Evolutionary conservation across 1,284 basidiomycete species (phyloP).

Genomic region (Microbotryum lychnidis-dioicae): DNA sequence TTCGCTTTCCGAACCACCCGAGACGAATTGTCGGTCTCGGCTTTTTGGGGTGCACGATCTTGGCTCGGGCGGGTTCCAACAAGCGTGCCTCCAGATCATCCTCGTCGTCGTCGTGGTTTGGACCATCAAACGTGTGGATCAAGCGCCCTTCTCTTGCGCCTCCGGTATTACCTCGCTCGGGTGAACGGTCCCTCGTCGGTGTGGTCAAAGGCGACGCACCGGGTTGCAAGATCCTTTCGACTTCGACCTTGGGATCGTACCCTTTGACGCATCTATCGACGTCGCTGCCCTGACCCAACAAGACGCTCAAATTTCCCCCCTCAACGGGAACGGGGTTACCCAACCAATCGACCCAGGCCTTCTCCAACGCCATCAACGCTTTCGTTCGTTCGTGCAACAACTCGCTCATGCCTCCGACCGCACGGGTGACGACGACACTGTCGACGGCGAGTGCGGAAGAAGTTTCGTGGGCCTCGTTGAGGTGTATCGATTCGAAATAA

Average conservation of each 20-base stretch:
- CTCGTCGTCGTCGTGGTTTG: neutral
- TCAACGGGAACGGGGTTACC: slow-evolving; percentile 80
- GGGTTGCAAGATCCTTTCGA: slow-evolving; percentile 25
- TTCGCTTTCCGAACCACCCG: slow-evolving; percentile 58
- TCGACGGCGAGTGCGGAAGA: slow-evolving; percentile 64
- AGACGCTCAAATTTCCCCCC: slow-evolving; percentile 52
- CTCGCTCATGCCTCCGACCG: slow-evolving; percentile 63
- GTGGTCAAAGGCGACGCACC: slow-evolving; percentile 1
- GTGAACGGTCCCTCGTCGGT: neutral
- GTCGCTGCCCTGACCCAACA: slow-evolving; percentile 35
- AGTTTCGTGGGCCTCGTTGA: slow-evolving; percentile 6
- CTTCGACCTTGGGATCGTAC: slow-evolving; percentile 42
- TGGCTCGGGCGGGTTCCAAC: neutral
- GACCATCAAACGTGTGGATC: slow-evolving; percentile 7
- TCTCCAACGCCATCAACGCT: slow-evolving; percentile 68
- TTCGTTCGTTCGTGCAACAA: slow-evolving; percentile 69
- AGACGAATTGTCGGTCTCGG: slow-evolving; percentile 60
- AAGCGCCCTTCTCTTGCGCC: neutral
- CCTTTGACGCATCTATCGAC: slow-evolving; percentile 48
- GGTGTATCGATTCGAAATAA: slow-evolving; percentile 68
- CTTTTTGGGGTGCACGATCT: slow-evolving; percentile 63
- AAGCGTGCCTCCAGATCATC: slow-evolving; percentile 30
- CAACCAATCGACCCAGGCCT: slow-evolving; percentile 78
- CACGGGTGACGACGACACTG: slow-evolving; percentile 79
- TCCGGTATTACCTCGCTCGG: neutral